Conservation (phyloP, 2,329 filamentous ascomycete species). For the Fonsecaea multimorphosa region DNA sequence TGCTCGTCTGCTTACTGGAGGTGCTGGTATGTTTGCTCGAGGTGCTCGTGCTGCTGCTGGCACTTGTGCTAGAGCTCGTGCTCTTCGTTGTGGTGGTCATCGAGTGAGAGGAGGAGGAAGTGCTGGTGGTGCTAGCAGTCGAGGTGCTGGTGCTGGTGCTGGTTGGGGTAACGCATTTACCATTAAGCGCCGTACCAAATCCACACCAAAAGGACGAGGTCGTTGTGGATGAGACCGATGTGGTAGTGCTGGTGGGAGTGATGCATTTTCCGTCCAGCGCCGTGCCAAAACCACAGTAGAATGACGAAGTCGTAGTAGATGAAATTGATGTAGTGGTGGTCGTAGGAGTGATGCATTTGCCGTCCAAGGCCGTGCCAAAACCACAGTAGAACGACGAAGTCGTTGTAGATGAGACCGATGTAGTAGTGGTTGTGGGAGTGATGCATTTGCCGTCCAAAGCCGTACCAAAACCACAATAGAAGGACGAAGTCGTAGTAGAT, state of each 20-base stretch:
- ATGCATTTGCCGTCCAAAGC: conserved; percentile 28
- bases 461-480: conserved; percentile 28
- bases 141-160: conserved; percentile 18
- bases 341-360: conserved; percentile 26
- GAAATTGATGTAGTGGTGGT: conserved; percentile 21
- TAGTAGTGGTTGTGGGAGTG: conserved; percentile 8
- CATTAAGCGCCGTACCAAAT: conserved; percentile 28
- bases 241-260: conserved; percentile 24
- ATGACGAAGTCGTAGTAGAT: conserved; percentile 10
- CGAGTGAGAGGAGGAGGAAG: no score
- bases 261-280: conserved; percentile 25
- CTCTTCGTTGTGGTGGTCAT: not conserved
- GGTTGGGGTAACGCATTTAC: conserved; percentile 23
- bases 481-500: conserved; percentile 17
- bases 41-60: conserved; percentile 14
- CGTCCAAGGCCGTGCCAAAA: conserved; percentile 27
- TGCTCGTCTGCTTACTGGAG: conserved; percentile 5
- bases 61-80: conserved; percentile 5
- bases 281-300: conserved; percentile 31
- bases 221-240: conserved; percentile 6
- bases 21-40: conserved; percentile 4
- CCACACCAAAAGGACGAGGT: conserved; percentile 25
- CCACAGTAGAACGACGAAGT: conserved; percentile 25
- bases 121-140: not conserved
- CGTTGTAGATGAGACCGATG: conserved; percentile 11